Evolutionary conservation across 2,329 filamentous ascomycete genomes (phyloP).

Genomic region (Ustilaginoidea virens): DNA sequence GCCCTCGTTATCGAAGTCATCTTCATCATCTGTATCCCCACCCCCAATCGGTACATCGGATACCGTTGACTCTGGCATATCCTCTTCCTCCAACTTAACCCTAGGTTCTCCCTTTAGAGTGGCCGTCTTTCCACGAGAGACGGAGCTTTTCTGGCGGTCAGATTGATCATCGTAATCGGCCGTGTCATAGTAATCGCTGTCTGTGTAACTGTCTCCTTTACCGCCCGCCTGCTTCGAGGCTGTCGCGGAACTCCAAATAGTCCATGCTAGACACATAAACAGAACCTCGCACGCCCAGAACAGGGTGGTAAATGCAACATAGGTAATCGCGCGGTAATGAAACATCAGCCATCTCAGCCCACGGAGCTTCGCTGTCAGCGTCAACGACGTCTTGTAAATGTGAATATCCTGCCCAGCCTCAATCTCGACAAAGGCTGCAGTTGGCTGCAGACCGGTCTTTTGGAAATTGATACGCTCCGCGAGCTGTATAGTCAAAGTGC

Average conservation of each 20-base stretch:
- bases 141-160: slow-evolving; percentile 28
- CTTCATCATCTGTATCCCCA: slow-evolving; percentile 32
- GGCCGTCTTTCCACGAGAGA: slow-evolving; percentile 24
- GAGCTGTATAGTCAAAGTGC: slow-evolving; percentile 50
- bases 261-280: slow-evolving; percentile 51
- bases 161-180: slow-evolving; percentile 17
- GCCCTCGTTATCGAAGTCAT: slow-evolving; percentile 22
- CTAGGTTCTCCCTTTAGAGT: slow-evolving; percentile 24
- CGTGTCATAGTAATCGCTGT: slow-evolving; percentile 9
- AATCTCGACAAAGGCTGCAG: slow-evolving; percentile 43
- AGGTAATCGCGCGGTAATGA: slow-evolving; percentile 56
- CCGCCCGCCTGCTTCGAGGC: slow-evolving; percentile 5
- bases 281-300: slow-evolving; percentile 70
- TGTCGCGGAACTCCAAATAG: slow-evolving; percentile 28
- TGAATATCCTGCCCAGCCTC: slow-evolving; percentile 56
- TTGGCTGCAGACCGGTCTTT: slow-evolving; percentile 23
- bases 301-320: slow-evolving; percentile 47
- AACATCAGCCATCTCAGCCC: slow-evolving; percentile 82
- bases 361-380: slow-evolving; percentile 57
- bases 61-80: slow-evolving; percentile 12
- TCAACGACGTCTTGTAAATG: slow-evolving; percentile 55
- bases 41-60: slow-evolving; percentile 19
- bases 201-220: slow-evolving; percentile 4
- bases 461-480: slow-evolving; percentile 58
- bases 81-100: slow-evolving; percentile 19